phyloP scores from a whole-genome alignment of 2,329 filamentous ascomycete genomes.

The Arthrinium phaeospermum region DNA sequence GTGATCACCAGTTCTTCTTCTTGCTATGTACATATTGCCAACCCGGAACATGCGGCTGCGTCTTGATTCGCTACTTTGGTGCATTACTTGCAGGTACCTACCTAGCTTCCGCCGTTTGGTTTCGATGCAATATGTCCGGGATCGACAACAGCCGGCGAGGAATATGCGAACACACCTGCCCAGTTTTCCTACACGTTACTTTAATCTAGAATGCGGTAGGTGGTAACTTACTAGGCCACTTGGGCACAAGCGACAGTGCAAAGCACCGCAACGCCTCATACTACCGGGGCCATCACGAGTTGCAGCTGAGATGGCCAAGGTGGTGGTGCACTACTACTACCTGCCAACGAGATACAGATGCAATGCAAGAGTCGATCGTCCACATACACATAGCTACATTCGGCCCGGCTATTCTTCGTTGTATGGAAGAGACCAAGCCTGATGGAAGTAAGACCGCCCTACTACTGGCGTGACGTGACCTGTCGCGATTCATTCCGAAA shows the following conservation, averaged over 20 bases:
- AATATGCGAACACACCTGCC: background rate
- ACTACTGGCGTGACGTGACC: slow-evolving; percentile 8
- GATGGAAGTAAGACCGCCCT: background rate
- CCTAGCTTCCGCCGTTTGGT: background rate
- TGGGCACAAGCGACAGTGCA: background rate
- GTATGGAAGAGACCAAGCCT: background rate
- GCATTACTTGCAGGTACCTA: background rate
- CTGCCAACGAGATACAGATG: background rate
- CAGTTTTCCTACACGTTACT: background rate
- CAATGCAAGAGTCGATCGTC: slow-evolving; percentile 6
- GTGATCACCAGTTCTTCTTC: background rate
- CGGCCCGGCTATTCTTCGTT: slow-evolving; percentile 3
- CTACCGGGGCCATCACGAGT: background rate
- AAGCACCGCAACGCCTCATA: background rate
- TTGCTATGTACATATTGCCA: background rate
- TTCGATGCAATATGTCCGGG: background rate
- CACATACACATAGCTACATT: background rate
- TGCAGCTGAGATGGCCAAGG: background rate
- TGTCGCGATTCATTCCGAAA: background rate
- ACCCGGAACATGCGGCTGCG: background rate
- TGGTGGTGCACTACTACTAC: background rate
- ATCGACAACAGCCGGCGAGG: background rate
- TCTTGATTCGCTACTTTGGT: background rate
- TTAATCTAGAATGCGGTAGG: background rate
- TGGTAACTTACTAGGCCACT: too few species aligned